Evolutionary conservation across 805 yeast genomes (phyloP).

Genomic region (Isabelozyma gotoi): DNA sequence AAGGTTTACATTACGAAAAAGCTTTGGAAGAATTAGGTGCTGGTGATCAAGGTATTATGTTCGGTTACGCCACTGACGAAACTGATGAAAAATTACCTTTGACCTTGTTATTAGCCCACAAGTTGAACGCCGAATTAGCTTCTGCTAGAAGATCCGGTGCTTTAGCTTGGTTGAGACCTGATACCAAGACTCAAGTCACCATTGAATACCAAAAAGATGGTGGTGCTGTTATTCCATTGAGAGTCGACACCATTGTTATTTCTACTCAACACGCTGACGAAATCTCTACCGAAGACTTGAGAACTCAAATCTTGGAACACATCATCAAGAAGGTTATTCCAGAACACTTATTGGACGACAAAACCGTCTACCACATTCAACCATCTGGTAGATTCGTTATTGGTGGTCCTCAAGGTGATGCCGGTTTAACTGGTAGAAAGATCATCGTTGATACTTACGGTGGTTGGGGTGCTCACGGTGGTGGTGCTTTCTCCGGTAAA

Average conservation of each 20-base stretch:
- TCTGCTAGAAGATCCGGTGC: constrained; percentile 96
- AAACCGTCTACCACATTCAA: constrained; percentile 96
- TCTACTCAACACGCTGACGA: constrained; percentile 98
- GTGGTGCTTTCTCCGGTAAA: constrained; percentile 99
- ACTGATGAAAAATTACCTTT: constrained; percentile 96
- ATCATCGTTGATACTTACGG: constrained; percentile 99
- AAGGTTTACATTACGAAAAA: constrained; percentile 96
- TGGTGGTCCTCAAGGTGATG: constrained; percentile 99
- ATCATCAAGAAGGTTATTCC: constrained; percentile 92
- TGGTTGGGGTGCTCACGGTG: constrained; percentile 99
- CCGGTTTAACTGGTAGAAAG: constrained; percentile 99
- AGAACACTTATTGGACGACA: constrained; percentile 83
- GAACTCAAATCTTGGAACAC: constrained; percentile 73
- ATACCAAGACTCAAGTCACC: constrained; percentile 99
- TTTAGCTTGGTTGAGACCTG: constrained; percentile 97
- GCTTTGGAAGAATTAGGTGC: constrained; percentile 98
- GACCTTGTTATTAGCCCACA: constrained; percentile 91
- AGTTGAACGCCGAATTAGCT: constrained; percentile 94
- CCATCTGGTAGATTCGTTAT: constrained; percentile 99
- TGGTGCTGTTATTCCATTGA: constrained; percentile 93
- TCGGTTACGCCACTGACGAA: constrained; percentile 99
- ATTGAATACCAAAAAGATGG: constrained; percentile 91
- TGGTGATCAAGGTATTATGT: constrained; percentile 99
- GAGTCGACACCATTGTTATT: constrained; percentile 97
- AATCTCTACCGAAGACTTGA: constrained; percentile 89